phyloP scores from a whole-genome alignment of 2,329 filamentous ascomycete genomes.

The Aspergillus arachidicola region DNA sequence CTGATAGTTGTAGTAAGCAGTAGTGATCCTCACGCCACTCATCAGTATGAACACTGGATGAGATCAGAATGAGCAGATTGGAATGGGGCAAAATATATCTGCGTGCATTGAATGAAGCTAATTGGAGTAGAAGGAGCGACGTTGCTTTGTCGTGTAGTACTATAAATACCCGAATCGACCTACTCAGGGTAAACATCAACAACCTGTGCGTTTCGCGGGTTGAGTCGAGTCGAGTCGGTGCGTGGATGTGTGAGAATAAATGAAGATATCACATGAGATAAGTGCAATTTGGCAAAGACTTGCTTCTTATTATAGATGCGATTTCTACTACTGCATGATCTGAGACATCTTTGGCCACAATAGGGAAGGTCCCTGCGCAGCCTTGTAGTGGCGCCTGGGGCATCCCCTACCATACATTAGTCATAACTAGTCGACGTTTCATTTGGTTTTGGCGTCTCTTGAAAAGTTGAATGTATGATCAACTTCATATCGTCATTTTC shows the following conservation, averaged over 20 bases:
- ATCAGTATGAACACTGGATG: not conserved
- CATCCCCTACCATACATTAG: conserved; percentile 1
- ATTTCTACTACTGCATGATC: not conserved
- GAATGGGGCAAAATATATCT: not conserved
- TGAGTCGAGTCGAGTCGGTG: not conserved
- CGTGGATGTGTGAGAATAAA: not conserved
- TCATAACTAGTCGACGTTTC: not conserved
- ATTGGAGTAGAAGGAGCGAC: not conserved
- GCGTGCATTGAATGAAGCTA: not conserved
- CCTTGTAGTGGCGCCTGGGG: conserved; percentile 3
- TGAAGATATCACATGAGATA: not conserved
- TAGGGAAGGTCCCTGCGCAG: not conserved
- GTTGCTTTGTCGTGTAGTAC: not conserved
- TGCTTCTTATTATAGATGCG: not conserved
- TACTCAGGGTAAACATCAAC: too few relatives aligned
- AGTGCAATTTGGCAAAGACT: not conserved
- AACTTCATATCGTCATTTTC: not conserved
- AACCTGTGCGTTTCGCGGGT: not conserved
- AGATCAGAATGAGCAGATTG: not conserved
- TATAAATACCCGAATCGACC: not conserved
- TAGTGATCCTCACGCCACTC: not conserved
- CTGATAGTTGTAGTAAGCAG: not conserved
- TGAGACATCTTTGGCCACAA: not conserved
- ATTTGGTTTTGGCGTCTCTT: not conserved
- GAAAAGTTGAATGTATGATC: not conserved